Percentiles rank a stretch among this genome's conserved stretches.
Evolutionary conservation across 2,329 filamentous ascomycete species (phyloP).

Genomic region (Trichoderma sp.): DNA sequence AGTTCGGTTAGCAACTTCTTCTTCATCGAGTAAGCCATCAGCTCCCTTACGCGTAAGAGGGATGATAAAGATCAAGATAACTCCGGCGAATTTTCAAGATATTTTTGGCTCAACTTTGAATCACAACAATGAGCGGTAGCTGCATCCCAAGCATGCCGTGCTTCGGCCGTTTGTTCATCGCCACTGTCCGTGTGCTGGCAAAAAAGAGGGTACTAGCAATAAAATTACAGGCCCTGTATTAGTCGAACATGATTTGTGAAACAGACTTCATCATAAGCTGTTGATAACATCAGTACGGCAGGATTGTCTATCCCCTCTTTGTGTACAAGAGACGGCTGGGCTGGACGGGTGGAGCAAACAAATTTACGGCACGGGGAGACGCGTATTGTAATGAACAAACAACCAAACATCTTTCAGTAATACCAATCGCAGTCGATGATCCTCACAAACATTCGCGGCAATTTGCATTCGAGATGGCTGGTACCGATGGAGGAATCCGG

Average conservation of each 20-base stretch:
- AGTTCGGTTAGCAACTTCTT: neutral
- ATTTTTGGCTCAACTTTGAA: neutral
- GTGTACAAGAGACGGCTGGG: neutral
- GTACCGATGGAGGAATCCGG: neutral
- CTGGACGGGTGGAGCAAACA: neutral
- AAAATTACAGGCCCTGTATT: neutral
- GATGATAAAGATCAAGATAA: neutral
- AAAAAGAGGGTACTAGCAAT: neutral
- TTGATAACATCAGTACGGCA: neutral
- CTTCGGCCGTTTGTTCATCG: neutral
- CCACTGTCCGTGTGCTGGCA: neutral
- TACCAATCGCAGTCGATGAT: neutral
- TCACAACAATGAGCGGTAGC: neutral
- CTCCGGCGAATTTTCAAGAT: neutral
- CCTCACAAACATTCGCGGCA: neutral
- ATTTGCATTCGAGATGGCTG: conserved; percentile 3
- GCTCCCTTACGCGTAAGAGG: neutral
- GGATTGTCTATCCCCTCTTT: neutral
- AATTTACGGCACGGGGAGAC: neutral
- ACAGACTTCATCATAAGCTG: neutral
- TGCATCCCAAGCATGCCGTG: neutral
- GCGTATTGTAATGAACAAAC: neutral
- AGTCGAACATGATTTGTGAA: neutral
- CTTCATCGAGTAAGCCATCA: neutral
- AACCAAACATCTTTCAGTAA: neutral